Evolutionary conservation across 148 eudicot species (phyloP).

Genomic region (Rhododendron henanense): DNA sequence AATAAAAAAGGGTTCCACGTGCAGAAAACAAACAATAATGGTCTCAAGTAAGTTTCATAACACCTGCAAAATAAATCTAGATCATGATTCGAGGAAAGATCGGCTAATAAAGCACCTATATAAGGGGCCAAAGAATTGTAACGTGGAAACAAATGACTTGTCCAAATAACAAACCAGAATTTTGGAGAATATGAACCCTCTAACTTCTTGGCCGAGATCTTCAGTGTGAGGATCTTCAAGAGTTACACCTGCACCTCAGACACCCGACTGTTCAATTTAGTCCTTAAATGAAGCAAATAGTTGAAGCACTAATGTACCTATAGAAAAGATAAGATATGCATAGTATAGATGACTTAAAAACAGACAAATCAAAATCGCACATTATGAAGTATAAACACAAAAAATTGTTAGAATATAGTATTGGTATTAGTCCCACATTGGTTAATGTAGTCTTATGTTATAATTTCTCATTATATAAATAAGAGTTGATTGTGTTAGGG

Average conservation of each 20-base stretch:
- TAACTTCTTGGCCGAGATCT: conserved; percentile 94
- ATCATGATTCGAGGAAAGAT: not conserved
- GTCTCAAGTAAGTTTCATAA: not conserved
- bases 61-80: not conserved
- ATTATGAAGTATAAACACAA: not conserved
- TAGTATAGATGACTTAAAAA: not conserved
- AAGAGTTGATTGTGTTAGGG: too few relatives aligned
- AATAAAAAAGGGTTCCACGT: not conserved
- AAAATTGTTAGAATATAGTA: too few relatives aligned
- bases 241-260: conserved; percentile 58
- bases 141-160: not conserved
- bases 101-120: not conserved
- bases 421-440: too few relatives aligned
- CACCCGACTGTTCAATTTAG: not conserved
- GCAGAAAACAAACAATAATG: not conserved
- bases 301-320: not conserved
- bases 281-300: conserved; percentile 1
- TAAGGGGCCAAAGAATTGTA: not conserved
- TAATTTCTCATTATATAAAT: too few relatives aligned
- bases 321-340: not conserved
- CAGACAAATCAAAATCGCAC: not conserved
- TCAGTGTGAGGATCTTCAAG: conserved; percentile 96
- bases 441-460: too few relatives aligned
- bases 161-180: conserved; percentile 58
- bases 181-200: conserved; percentile 90